Evolutionary conservation across 345 rosid species (phyloP).

Genomic region (Melastoma malabathricum): DNA sequence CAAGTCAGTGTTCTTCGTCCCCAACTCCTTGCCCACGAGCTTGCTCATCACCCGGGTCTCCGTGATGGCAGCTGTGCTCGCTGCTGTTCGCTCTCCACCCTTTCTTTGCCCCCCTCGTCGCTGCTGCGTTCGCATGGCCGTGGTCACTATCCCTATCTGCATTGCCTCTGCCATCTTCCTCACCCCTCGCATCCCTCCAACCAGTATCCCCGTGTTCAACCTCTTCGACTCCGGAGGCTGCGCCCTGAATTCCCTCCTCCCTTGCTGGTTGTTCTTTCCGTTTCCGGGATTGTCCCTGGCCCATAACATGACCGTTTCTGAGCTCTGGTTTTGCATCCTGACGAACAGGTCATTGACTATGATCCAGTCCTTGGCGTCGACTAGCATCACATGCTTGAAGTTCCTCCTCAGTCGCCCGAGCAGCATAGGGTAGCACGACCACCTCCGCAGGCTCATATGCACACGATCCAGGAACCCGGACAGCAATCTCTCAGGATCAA

Average conservation of each 20-base stretch:
- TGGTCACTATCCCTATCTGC: slow-evolving; percentile 61
- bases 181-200: slow-evolving; percentile 66
- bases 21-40: slow-evolving; percentile 37
- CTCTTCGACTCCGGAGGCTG: background rate
- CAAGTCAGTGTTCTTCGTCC: slow-evolving; percentile 33
- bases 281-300: slow-evolving; percentile 11
- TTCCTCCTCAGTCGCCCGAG: slow-evolving; percentile 66
- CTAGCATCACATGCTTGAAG: slow-evolving; percentile 60
- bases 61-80: no score
- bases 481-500: slow-evolving; percentile 81
- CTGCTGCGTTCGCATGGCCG: slow-evolving; percentile 38
- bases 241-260: slow-evolving; percentile 21
- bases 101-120: slow-evolving; percentile 23
- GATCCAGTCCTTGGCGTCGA: slow-evolving; percentile 34
- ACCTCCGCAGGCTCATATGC: slow-evolving; percentile 54
- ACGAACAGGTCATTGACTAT: slow-evolving; percentile 60
- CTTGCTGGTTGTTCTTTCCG: slow-evolving; percentile 11
- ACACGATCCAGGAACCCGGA: slow-evolving; percentile 66
- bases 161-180: slow-evolving; percentile 45
- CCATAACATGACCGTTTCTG: slow-evolving; percentile 42
- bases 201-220: slow-evolving; percentile 42
- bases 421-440: slow-evolving; percentile 93
- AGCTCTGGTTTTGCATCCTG: slow-evolving; percentile 39
- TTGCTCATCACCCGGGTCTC: slow-evolving; percentile 57
- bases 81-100: no score